These are phyloP conservation scores for Isoetes engelmannii DNA, from an alignment of 83 land plant species.

Conservation along the genomic window DNA sequence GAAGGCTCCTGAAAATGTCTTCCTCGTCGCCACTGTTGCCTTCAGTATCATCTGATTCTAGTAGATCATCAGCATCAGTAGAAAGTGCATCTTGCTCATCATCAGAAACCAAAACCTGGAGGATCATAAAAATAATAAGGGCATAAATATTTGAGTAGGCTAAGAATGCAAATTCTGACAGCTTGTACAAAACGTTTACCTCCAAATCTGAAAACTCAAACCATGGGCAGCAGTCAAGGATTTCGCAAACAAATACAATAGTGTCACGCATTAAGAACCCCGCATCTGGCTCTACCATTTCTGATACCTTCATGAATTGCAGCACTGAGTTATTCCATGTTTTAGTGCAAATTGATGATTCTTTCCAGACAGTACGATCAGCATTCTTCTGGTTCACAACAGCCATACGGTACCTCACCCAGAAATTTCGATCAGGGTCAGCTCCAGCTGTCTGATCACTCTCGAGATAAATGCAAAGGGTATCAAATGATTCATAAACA, in stretches of 20 bases:
- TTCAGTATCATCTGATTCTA: slow-evolving; percentile 94
- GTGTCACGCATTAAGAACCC: slow-evolving; percentile 92
- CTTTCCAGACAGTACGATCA: slow-evolving; percentile 88
- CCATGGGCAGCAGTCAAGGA: slow-evolving; percentile 98
- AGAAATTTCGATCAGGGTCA: slow-evolving; percentile 88
- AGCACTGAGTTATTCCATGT: slow-evolving; percentile 99
- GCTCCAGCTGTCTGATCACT: slow-evolving; percentile 83
- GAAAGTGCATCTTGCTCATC: slow-evolving; percentile 95
- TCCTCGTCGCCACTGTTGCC: slow-evolving; percentile 94
- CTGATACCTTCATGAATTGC: slow-evolving; percentile 97
- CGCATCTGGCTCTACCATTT: slow-evolving; percentile 91
- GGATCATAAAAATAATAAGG: neutral
- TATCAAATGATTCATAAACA: slow-evolving; percentile 97
- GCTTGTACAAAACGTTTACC: slow-evolving; percentile 43
- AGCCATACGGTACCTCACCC: slow-evolving; percentile 96
- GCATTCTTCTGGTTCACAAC: slow-evolving; percentile 89
- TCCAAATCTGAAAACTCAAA: slow-evolving; percentile 95
- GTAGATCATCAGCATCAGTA: slow-evolving; percentile 89
- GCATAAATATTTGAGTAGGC: neutral
- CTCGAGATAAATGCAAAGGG: slow-evolving; percentile 93
- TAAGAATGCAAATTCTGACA: neutral
- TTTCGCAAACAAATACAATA: slow-evolving; percentile 88
- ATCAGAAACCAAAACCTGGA: slow-evolving; percentile 87
- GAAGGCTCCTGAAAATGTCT: slow-evolving; percentile 83
- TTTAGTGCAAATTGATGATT: slow-evolving; percentile 94